phyloP scores from a whole-genome alignment of 73 alveolate species.

The Blepharisma japonicum region DNA sequence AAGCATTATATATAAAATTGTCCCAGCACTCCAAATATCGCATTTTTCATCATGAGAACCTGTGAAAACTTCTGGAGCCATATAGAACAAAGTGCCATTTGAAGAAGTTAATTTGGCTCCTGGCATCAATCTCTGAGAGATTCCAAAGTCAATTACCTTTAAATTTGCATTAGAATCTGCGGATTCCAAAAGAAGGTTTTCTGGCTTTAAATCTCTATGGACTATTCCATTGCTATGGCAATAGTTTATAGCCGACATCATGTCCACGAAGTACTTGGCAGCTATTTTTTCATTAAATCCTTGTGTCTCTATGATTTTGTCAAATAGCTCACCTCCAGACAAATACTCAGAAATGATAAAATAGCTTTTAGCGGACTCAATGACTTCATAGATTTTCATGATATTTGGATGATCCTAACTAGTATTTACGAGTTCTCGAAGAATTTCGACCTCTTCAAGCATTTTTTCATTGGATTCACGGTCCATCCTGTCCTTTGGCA shows the following conservation, averaged over 20 bases:
- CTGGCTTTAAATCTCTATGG: conserved; percentile 80
- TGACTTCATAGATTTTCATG: background rate
- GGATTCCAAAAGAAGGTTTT: conserved; percentile 47
- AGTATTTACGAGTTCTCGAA: conserved; percentile 10
- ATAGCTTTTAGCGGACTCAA: background rate
- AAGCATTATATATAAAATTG: conserved; percentile 12
- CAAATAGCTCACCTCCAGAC: conserved; percentile 30
- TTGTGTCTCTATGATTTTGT: background rate
- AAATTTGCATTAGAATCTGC: conserved; percentile 39
- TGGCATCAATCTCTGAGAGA: conserved; percentile 34
- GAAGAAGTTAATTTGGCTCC: background rate
- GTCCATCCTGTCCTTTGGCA: conserved; percentile 33
- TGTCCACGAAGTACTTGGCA: conserved; percentile 29
- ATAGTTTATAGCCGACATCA: conserved; percentile 56
- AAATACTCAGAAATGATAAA: conserved; percentile 21
- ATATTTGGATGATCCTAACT: conserved; percentile 25
- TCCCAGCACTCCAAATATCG: conserved; percentile 30
- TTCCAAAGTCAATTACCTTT: conserved; percentile 38
- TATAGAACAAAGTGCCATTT: background rate
- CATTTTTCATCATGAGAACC: background rate
- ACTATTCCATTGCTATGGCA: conserved; percentile 57
- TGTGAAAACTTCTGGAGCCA: conserved; percentile 20
- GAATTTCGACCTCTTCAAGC: conserved; percentile 50
- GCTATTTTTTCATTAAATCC: conserved; percentile 10
- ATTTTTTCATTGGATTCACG: conserved; percentile 42